A percentile compares a stretch with the other conserved stretches of the same genome.
Evolutionary conservation across 129 eudicot species (phyloP).

Genomic region (Kitagawia praeruptora): DNA sequence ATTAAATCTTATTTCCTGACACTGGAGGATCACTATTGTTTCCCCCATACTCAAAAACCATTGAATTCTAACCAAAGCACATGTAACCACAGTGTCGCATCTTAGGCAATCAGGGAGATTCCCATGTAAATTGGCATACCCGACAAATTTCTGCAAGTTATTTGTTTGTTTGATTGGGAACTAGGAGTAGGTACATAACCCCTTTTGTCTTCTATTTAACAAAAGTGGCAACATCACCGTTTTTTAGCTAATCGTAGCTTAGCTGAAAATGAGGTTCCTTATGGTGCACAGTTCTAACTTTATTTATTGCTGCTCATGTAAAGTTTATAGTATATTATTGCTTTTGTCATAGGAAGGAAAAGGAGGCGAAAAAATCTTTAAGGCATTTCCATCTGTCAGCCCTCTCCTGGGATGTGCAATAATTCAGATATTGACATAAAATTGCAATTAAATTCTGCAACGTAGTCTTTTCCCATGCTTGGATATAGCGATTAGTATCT

Average conservation of each 20-base stretch:
- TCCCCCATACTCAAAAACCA: not conserved
- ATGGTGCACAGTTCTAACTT: not conserved
- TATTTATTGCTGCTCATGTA: not conserved
- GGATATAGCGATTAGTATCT: too few relatives aligned
- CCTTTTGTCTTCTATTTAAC: constrained; percentile 14
- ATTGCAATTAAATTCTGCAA: not conserved
- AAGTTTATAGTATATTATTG: not conserved
- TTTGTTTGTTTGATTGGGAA: constrained; percentile 16
- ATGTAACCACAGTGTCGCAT: not conserved
- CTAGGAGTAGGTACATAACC: constrained; percentile 3
- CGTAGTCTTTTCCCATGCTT: not conserved
- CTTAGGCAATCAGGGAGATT: not conserved
- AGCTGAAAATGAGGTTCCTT: constrained; percentile 22
- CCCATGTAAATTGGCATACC: not conserved
- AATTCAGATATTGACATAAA: not conserved
- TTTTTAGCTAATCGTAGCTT: constrained; percentile 26
- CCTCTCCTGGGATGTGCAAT: not conserved
- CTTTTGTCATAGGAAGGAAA: not conserved
- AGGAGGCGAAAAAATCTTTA: not conserved
- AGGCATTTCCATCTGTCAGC: not conserved
- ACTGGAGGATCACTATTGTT: not conserved
- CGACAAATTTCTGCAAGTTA: constrained; percentile 7
- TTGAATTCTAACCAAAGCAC: not conserved
- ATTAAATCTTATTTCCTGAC: not conserved
- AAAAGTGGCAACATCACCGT: constrained; percentile 14